Evolutionary conservation across 768 basidiomycete genomes (phyloP).

Genomic region (Lentinula detonsa): DNA sequence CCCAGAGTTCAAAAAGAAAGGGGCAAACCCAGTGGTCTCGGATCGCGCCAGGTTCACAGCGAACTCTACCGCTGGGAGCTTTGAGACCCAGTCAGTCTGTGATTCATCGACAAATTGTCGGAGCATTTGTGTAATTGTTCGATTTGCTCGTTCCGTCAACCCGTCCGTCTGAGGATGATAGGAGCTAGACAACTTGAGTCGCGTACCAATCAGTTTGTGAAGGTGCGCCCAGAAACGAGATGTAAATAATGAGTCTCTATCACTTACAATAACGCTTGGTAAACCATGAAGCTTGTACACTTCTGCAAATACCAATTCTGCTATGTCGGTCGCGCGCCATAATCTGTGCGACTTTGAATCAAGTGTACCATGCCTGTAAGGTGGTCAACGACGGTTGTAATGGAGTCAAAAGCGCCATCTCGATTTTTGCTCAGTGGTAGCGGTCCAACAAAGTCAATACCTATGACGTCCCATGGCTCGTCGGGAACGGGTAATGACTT

Average conservation of each 20-base stretch:
- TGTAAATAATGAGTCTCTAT: conserved; percentile 24
- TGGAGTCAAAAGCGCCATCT: no score
- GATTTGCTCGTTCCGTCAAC: conserved; percentile 12
- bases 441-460: no score
- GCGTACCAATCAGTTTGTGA: conserved; percentile 8
- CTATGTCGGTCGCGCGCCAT: no score
- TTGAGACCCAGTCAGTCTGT: conserved; percentile 13
- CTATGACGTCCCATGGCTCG: no score
- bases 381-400: no score
- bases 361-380: no score
- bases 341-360: no score
- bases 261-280: conserved; percentile 15
- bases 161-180: conserved; percentile 8
- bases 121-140: conserved; percentile 17
- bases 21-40: conserved; percentile 15
- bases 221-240: conserved; percentile 15
- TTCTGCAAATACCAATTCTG: conserved; percentile 20
- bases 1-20: neutral
- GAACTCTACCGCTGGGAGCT: conserved; percentile 11
- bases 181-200: conserved; percentile 9
- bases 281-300: conserved; percentile 24
- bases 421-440: no score
- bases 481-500: no score
- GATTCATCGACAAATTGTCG: conserved; percentile 13
- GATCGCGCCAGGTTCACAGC: neutral